Base-by-base conservation (phyloP, 495 filamentous ascomycete genomes). In the Lasiosphaeriaceae sp. region DNA sequence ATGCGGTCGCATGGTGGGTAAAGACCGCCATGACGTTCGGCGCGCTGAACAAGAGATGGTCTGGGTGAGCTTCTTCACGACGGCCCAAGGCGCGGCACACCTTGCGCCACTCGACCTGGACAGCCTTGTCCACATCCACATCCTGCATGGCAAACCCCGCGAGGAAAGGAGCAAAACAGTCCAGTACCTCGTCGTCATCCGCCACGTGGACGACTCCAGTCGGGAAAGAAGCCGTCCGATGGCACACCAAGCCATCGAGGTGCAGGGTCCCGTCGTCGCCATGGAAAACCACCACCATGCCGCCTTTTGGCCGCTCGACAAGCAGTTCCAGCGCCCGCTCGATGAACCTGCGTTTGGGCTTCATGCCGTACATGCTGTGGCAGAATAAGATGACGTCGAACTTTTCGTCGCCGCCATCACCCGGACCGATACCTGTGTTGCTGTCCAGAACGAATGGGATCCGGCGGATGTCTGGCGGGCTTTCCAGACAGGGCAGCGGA, bases 311-410 rank as follows among this genome's bases (percentile, higher is more conserved):
- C 68, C 72, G 60, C 56, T 45, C n/a, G n/a, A 67, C 67, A 54
- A 86, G 78, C 77, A 84, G 73, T 52, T 72, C 59, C 47, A 85
- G 71, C 44, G 80, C 76, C 31, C 53, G 61, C 65, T 79, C 64
- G 59, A 86, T 77, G 61, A 76, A 75, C 53, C 21, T 70, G 45
- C 52, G 61, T 64, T 80, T 79, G 31, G 74, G 74, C 11, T 77
- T 74, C 79, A 86, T 79, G 66, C 80, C 79, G 60, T 87, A 83
- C 77, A 85, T 80, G 71, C 83, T 83, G 69, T 86, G 83, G 65
- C 81, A 85, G 68, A 86, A 83, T 50, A 86, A 64, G 55, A 87
- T 68, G 59, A 85, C 54, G 64, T 87, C 76, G 66, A 73, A 85
- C 62, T 73, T 79, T 56, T 76, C 66, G 55, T 68, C 66, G 24